Evolutionary conservation across 1,284 basidiomycete genomes (phyloP), one percentile per base, ranked within the genome.

Genomic region (Ustilago xerochloae): DNA sequence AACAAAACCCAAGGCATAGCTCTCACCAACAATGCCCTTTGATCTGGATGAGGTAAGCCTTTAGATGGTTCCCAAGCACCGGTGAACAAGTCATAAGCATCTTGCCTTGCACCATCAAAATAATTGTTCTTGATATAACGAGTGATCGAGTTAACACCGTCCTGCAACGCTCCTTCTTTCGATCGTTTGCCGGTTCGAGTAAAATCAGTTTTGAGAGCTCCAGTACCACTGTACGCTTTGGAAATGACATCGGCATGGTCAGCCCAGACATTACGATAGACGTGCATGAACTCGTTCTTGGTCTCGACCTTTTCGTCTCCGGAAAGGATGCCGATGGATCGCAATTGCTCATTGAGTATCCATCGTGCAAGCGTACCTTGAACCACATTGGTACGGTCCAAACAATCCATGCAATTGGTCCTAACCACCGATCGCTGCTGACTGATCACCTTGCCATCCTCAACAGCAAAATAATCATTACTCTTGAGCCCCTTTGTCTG

Each of bases 61-160:
- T 90, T 86, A 8, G 88, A 87, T 15, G 90, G 87, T 8, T 78
- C 85, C 93, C 94, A 99, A 6, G 89, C 88, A 9, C 97, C 97
- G 6, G 94, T 96, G 76, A 99, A 88, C 63, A 99, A 88, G 84
- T 99, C 97, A 82, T 80, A 83, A 0, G 81, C 81, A 47, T 78
- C 80, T 93, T 85, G 94, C 81, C 95, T 87, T 53, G 93, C 89
- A 6, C 97, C 97, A 84, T 99, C 97, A 80, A 97, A 93, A 86
- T 94, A 95, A 85, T 97, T 99, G 87, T 99, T 99, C 87, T 92
- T 94, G 75, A 97, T 82, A 84, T 99, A 99, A 67, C 97, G 90
- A 85, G 91, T 88, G 2, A 90, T 84, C 18, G 92, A 92, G 85
- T 98, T 99, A 85, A 90, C 87, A 1, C 93, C 93, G 85, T 99